phyloP scores from a whole-genome alignment of 768 basidiomycete genomes.

The Collybia mongolica region DNA sequence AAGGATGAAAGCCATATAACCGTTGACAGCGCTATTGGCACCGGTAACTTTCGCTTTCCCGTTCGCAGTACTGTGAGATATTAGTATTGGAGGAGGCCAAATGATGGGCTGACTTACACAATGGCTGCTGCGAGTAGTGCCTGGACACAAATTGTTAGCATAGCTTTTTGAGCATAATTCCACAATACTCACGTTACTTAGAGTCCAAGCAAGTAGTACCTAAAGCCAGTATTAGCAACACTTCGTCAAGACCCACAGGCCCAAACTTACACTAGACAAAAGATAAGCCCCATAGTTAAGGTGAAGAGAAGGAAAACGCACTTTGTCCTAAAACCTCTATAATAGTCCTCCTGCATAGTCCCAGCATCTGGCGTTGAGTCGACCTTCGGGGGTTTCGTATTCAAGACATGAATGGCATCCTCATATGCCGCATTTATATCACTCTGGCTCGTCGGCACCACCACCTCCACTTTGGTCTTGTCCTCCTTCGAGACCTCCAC shows the following conservation, averaged over 20 bases:
- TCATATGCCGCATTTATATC: conserved; percentile 91
- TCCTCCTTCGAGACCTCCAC: conserved; percentile 30
- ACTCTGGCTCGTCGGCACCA: conserved; percentile 81
- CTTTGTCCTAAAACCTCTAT: conserved; percentile 90
- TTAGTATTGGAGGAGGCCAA: background rate
- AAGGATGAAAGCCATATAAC: conserved; percentile 87
- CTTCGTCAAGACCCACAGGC: conserved; percentile 1
- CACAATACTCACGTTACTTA: conserved; percentile 66
- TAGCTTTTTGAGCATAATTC: background rate
- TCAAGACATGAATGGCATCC: conserved; percentile 82
- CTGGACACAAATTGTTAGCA: conserved; percentile 28
- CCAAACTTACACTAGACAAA: conserved; percentile 24
- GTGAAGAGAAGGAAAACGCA: conserved; percentile 29
- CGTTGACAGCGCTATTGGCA: conserved; percentile 60
- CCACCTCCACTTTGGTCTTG: conserved; percentile 84
- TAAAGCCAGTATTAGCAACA: conserved; percentile 19
- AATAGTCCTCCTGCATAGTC: conserved; percentile 83
- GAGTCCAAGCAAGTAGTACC: conserved; percentile 85
- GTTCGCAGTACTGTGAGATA: conserved; percentile 39
- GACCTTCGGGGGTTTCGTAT: conserved; percentile 73
- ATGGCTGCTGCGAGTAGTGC: conserved; percentile 74
- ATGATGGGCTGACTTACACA: conserved; percentile 44
- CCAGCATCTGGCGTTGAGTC: conserved; percentile 58
- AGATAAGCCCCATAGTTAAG: conserved; percentile 3
- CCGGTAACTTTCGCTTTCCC: conserved; percentile 45